Percentiles rank a stretch among this genome's conserved stretches.
Evolutionary conservation across 2,329 filamentous ascomycete species (phyloP).

Genomic region (Fusarium sp.): DNA sequence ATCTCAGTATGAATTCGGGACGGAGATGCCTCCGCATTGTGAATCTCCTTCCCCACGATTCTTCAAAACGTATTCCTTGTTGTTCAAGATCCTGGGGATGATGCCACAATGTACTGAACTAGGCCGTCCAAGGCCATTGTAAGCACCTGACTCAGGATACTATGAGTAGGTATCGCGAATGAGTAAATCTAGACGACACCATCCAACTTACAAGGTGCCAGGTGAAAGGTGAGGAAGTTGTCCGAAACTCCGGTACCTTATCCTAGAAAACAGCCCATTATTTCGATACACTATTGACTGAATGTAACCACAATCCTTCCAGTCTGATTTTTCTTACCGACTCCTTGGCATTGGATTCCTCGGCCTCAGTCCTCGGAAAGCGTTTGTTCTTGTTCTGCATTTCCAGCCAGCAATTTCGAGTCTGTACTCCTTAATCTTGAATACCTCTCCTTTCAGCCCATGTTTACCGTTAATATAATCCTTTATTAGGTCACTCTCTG

Average conservation of each 20-base stretch:
- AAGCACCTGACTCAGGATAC: background rate
- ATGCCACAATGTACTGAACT: background rate
- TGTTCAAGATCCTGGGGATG: constrained; percentile 9
- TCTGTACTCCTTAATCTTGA: background rate
- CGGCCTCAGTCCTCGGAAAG: background rate
- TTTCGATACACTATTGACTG: background rate
- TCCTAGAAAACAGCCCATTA: background rate
- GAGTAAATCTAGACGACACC: background rate
- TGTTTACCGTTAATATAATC: background rate
- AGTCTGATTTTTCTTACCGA: background rate
- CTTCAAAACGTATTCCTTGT: background rate
- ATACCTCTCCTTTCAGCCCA: no score
- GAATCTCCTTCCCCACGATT: constrained; percentile 6
- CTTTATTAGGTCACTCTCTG: background rate
- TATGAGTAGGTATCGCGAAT: background rate
- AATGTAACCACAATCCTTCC: constrained; percentile 1
- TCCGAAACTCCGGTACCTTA: background rate
- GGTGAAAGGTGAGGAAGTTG: constrained; percentile 8
- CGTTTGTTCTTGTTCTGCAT: background rate
- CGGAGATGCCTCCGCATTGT: constrained; percentile 14
- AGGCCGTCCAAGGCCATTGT: no score
- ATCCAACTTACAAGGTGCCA: background rate
- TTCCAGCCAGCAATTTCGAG: background rate
- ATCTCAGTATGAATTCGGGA: background rate
- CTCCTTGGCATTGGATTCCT: background rate